Conservation (phyloP, 257 asterid species). For the Capsicum pubescens region DNA sequence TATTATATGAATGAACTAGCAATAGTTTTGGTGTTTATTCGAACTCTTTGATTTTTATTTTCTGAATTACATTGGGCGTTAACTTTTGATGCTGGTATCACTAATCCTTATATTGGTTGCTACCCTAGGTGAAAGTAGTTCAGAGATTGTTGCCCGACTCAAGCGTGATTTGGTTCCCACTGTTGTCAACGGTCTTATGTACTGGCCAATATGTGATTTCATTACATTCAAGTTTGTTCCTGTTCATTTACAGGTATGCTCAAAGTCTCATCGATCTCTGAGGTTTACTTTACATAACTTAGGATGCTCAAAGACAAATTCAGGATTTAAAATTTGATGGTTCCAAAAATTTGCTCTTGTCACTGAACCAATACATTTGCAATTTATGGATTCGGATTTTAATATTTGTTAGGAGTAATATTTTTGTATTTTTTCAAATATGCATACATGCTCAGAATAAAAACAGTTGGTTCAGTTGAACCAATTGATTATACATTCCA, state of each 20-base stretch:
- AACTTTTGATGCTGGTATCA: constrained; percentile 18
- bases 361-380: not conserved
- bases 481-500: no score
- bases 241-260: constrained; percentile 75
- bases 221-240: constrained; percentile 86
- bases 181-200: constrained; percentile 62
- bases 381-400: no score
- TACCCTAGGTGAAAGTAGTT: constrained; percentile 69
- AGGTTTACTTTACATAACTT: not conserved
- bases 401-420: no score
- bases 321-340: not conserved
- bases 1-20: constrained; percentile 1
- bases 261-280: not conserved
- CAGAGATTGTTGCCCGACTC: constrained; percentile 74
- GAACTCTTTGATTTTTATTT: not conserved
- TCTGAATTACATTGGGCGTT: not conserved
- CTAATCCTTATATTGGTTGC: constrained; percentile 28
- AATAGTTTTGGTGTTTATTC: not conserved
- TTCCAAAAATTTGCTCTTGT: not conserved
- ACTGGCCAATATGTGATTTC: constrained; percentile 92
- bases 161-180: constrained; percentile 85
- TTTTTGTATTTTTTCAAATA: not conserved
- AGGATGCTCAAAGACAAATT: not conserved
- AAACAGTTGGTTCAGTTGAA: not conserved
- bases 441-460: not conserved